Conservation (phyloP, 768 basidiomycete species). For the Mycena venus region DNA sequence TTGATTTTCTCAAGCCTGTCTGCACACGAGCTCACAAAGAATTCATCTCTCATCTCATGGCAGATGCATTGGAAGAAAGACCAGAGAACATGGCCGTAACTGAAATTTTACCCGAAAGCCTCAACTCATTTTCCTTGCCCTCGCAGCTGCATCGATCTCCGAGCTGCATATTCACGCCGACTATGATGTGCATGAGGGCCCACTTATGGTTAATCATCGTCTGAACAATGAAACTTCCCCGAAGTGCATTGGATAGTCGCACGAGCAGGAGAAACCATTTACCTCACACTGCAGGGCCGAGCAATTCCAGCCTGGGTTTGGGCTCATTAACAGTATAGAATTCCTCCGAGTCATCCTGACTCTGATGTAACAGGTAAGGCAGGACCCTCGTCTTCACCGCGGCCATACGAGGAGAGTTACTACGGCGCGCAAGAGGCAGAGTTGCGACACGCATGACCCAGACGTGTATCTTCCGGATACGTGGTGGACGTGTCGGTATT, state of each 20-base stretch:
- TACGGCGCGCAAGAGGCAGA: neutral
- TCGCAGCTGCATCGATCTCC: constrained; percentile 17
- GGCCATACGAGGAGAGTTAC: neutral
- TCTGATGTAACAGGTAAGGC: constrained; percentile 8
- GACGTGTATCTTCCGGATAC: constrained; percentile 22
- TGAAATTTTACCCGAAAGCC: constrained; percentile 9
- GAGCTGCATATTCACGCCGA: constrained; percentile 15
- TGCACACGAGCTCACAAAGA: too few relatives aligned
- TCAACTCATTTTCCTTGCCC: too few relatives aligned
- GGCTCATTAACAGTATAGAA: constrained; percentile 25
- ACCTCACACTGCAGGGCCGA: constrained; percentile 25
- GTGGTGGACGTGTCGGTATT: neutral
- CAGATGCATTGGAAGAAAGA: too few relatives aligned
- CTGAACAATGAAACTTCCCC: constrained; percentile 29
- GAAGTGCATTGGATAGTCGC: neutral
- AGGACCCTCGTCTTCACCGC: constrained; percentile 11
- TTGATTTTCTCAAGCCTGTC: too few relatives aligned
- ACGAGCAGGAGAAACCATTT: neutral
- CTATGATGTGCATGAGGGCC: neutral
- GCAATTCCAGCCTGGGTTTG: constrained; percentile 23
- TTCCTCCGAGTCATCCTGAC: constrained; percentile 23
- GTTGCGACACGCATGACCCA: constrained; percentile 28
- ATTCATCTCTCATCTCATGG: too few relatives aligned
- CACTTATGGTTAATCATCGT: constrained; percentile 8
- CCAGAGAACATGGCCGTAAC: too few relatives aligned